Evolutionary conservation across 2,329 filamentous ascomycete species (phyloP).

Genomic region (Cladophialophora psammophila): DNA sequence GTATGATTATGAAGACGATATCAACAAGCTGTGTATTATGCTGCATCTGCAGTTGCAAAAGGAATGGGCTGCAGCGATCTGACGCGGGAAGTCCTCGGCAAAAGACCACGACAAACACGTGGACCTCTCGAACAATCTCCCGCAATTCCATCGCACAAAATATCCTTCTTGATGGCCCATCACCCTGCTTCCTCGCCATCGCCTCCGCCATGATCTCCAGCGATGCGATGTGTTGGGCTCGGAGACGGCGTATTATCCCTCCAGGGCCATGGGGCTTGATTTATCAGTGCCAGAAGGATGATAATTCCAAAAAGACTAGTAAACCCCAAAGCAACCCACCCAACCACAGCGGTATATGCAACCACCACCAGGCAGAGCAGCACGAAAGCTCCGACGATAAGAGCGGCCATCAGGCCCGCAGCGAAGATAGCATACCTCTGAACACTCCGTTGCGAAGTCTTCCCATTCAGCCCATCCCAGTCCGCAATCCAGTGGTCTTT

Average conservation of each 20-base stretch:
- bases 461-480: conserved; percentile 39
- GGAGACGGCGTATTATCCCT: conserved; percentile 29
- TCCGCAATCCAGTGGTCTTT: conserved; percentile 39
- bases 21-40: conserved; percentile 4
- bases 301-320: conserved; percentile 39
- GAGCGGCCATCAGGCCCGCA: conserved; percentile 37
- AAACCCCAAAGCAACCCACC: conserved; percentile 41
- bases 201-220: conserved; percentile 1
- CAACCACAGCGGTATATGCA: conserved; percentile 38
- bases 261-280: conserved; percentile 39
- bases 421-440: conserved; percentile 39
- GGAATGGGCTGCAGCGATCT: background rate
- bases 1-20: conserved; percentile 17
- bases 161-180: background rate
- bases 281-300: conserved; percentile 35
- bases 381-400: conserved; percentile 39
- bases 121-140: conserved; percentile 1
- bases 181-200: background rate
- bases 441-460: conserved; percentile 34
- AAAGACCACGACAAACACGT: conserved; percentile 1
- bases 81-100: background rate
- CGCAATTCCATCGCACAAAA: background rate
- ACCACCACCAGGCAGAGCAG: conserved; percentile 40
- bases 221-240: conserved; percentile 20
- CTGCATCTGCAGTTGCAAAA: background rate